These are phyloP conservation scores for Spizellomyces sp. DNA, from an alignment of 192 early-diverging fungal genomes.

Conservation along the genomic window DNA sequence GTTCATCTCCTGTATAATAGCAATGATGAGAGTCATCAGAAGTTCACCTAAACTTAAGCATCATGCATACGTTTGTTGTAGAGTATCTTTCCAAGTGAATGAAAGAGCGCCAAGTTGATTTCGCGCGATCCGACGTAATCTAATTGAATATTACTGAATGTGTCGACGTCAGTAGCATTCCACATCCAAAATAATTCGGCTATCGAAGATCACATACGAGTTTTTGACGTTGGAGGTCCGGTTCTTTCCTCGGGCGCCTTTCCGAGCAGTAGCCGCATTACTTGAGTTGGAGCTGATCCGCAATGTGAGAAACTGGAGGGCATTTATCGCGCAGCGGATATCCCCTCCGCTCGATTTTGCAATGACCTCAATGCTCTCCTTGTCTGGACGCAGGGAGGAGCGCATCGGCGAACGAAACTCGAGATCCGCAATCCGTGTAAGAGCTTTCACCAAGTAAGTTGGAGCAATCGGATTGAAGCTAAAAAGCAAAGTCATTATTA, in stretches of 20 bases:
- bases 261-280: no score
- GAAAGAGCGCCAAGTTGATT: slow-evolving; percentile 36
- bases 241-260: no score
- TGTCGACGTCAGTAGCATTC: no score
- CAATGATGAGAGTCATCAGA: slow-evolving; percentile 3
- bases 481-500: not conserved
- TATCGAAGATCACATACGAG: no score
- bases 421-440: slow-evolving; percentile 28
- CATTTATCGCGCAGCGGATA: slow-evolving; percentile 48
- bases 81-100: slow-evolving; percentile 45
- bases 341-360: slow-evolving; percentile 41
- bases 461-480: slow-evolving; percentile 50
- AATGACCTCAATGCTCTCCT: slow-evolving; percentile 29
- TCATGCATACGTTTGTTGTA: slow-evolving; percentile 35
- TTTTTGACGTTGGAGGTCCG: no score
- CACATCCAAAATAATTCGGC: no score
- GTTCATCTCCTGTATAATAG: slow-evolving; percentile 1
- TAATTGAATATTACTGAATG: no score
- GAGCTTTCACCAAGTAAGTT: slow-evolving; percentile 35
- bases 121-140: slow-evolving; percentile 37
- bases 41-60: not conserved
- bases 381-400: slow-evolving; percentile 10
- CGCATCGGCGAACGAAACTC: slow-evolving; percentile 24
- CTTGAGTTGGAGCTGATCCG: no score
- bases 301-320: slow-evolving; percentile 42